Evolutionary conservation across 73 alveolate species (phyloP).

Genomic region (Symbiodinium pilosum): DNA sequence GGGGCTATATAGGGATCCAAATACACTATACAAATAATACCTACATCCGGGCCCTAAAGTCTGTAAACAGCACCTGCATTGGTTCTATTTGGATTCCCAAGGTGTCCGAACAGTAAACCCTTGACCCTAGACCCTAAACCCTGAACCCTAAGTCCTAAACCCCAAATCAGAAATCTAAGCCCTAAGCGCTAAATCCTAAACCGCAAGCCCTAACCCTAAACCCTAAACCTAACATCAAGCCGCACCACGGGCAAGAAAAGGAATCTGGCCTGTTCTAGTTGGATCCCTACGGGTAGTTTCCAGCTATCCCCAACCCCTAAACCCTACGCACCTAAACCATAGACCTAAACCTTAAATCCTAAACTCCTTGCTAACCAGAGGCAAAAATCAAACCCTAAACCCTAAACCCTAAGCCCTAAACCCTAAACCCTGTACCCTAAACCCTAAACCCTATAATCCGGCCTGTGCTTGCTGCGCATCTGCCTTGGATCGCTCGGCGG

Average conservation of each 20-base stretch:
- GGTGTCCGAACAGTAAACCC: neutral
- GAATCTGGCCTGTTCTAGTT: too few relatives aligned
- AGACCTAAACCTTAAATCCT: neutral
- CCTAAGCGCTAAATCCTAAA: too few relatives aligned
- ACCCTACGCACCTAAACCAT: neutral
- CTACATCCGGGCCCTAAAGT: too few relatives aligned
- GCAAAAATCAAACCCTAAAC: neutral
- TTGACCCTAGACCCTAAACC: neutral
- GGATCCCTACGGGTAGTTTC: too few relatives aligned
- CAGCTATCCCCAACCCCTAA: neutral
- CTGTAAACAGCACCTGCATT: too few relatives aligned
- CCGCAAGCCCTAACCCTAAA: too few relatives aligned
- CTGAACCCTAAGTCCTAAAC: neutral
- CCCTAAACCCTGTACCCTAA: neutral
- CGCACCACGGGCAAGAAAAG: too few relatives aligned
- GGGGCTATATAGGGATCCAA: too few relatives aligned
- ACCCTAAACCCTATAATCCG: neutral
- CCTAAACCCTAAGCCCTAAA: neutral
- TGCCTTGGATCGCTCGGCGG: conserved; percentile 89
- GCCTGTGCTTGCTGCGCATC: conserved; percentile 94
- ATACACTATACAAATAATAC: too few relatives aligned
- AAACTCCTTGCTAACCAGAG: too few relatives aligned
- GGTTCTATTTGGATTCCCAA: too few relatives aligned
- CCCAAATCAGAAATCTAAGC: neutral
- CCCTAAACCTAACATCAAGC: too few relatives aligned